A percentile compares a stretch with the other conserved stretches of the same genome.
phyloP scores from a whole-genome alignment of 345 rosid species.

The Salix brachista region DNA sequence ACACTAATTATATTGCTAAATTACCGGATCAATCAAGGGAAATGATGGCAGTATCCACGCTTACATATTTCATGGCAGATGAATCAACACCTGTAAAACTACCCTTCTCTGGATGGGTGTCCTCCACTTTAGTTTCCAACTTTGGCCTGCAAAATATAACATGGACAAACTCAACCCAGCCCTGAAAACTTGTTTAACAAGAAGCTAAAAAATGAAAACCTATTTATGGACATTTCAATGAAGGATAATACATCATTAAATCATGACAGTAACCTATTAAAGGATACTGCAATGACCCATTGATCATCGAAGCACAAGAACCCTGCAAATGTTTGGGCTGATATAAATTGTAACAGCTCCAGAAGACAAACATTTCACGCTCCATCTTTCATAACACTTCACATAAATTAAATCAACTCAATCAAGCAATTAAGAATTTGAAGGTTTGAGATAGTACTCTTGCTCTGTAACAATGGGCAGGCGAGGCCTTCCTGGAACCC shows the following conservation, averaged over 20 bases:
- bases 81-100: constrained; percentile 45
- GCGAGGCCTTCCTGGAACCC: constrained; percentile 98
- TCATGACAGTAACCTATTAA: not conserved
- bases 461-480: constrained; percentile 78
- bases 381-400: not conserved
- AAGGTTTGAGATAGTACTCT: constrained; percentile 76
- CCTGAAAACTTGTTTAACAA: constrained; percentile 6
- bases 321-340: not conserved
- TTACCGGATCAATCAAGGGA: not conserved
- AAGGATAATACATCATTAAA: not conserved
- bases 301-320: not conserved
- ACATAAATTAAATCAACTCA: constrained; percentile 17
- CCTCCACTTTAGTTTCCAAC: constrained; percentile 50
- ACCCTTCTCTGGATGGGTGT: constrained; percentile 44
- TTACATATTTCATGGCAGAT: constrained; percentile 61
- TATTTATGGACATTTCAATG: not conserved
- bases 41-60: constrained; percentile 12
- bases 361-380: not conserved
- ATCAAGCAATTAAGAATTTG: constrained; percentile 17
- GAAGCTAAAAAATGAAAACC: not conserved
- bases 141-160: constrained; percentile 57
- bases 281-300: not conserved
- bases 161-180: constrained; percentile 24
- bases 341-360: not conserved
- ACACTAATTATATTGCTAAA: not conserved